Evolutionary conservation across 2,329 filamentous ascomycete species (phyloP).

Genomic region (Rutstroemia sp.): DNA sequence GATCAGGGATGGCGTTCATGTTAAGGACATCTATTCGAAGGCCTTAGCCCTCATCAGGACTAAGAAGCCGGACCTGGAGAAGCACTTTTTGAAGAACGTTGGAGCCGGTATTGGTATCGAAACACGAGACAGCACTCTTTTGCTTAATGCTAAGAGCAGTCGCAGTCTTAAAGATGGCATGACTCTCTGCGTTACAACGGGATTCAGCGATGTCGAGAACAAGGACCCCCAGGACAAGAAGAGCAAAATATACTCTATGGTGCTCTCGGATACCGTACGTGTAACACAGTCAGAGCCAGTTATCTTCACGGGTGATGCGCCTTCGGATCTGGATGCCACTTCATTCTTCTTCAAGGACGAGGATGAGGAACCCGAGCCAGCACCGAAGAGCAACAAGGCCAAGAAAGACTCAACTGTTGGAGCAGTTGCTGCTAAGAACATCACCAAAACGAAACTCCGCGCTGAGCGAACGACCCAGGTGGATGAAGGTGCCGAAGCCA

Average conservation of each 20-base stretch:
- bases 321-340: constrained; percentile 84
- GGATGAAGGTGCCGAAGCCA: constrained; percentile 83
- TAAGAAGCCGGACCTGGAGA: constrained; percentile 92
- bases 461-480: constrained; percentile 83
- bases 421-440: constrained; percentile 88
- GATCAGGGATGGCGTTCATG: constrained; percentile 75
- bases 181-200: constrained; percentile 87
- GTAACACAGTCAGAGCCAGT: constrained; percentile 72
- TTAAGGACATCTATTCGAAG: constrained; percentile 89
- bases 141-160: constrained; percentile 80
- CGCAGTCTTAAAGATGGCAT: constrained; percentile 88
- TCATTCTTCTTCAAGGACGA: constrained; percentile 99
- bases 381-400: constrained; percentile 81
- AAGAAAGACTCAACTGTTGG: constrained; percentile 79
- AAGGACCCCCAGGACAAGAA: constrained; percentile 81
- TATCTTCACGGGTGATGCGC: constrained; percentile 89
- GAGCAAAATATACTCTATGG: constrained; percentile 79
- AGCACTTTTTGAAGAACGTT: constrained; percentile 88
- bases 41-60: constrained; percentile 71
- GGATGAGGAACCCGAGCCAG: constrained; percentile 55
- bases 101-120: constrained; percentile 92
- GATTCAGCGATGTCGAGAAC: constrained; percentile 85
- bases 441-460: constrained; percentile 85
- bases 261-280: constrained; percentile 89
- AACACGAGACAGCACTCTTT: constrained; percentile 72